These are phyloP conservation scores for Caryopteris hybrid DNA, from an alignment of 305 asterid species.

Conservation along the genomic window DNA sequence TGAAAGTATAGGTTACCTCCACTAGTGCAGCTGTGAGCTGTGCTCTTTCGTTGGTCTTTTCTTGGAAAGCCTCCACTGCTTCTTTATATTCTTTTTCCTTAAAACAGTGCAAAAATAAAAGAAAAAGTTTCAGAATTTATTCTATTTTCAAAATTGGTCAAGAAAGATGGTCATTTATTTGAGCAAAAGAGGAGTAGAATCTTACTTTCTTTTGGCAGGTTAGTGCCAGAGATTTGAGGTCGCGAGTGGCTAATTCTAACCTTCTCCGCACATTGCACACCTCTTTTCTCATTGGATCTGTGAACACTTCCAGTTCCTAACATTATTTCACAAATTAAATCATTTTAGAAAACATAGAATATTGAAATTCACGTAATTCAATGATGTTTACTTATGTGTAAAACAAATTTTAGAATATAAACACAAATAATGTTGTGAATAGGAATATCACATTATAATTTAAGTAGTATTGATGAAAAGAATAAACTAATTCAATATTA, in stretches of 20 bases:
- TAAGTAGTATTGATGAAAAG: too few relatives aligned
- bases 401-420: too few relatives aligned
- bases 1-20: constrained; percentile 49
- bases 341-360: too few relatives aligned
- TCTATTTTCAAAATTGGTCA: constrained; percentile 9
- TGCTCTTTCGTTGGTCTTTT: constrained; percentile 75
- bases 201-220: constrained; percentile 81
- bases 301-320: constrained; percentile 76
- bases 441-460: too few relatives aligned
- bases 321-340: not conserved
- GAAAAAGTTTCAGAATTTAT: not conserved
- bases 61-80: constrained; percentile 67
- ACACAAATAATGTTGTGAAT: too few relatives aligned
- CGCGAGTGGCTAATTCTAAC: constrained; percentile 64
- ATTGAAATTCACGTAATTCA: too few relatives aligned
- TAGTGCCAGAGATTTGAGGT: constrained; percentile 72
- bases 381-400: too few relatives aligned
- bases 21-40: constrained; percentile 67
- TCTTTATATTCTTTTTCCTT: constrained; percentile 94
- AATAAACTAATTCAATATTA: too few relatives aligned
- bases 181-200: constrained; percentile 1
- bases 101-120: not conserved
- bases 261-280: constrained; percentile 62
- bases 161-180: constrained; percentile 1
- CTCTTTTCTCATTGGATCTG: constrained; percentile 88